A percentile compares a stretch with the other conserved stretches of the same genome.
phyloP scores from a whole-genome alignment of 257 asterid genomes.

The Plantago ovata region DNA sequence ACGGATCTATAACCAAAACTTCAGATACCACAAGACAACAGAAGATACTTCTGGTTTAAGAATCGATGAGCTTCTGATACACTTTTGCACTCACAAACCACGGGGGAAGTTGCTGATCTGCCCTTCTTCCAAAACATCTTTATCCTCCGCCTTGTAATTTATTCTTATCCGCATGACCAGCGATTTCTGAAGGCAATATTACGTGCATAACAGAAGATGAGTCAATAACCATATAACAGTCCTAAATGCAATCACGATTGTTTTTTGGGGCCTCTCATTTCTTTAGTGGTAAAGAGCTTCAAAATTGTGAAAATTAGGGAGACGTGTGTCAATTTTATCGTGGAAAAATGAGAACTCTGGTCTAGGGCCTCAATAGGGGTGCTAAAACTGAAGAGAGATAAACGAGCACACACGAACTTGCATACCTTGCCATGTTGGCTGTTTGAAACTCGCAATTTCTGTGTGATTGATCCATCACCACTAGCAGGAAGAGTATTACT shows the following conservation, averaged over 20 bases:
- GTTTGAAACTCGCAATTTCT: slow-evolving; percentile 72
- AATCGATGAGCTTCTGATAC: slow-evolving; percentile 9
- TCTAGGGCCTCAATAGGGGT: too few relatives aligned
- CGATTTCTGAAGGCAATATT: slow-evolving; percentile 60
- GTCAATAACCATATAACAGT: too few relatives aligned
- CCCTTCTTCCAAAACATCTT: slow-evolving; percentile 89
- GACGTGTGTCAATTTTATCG: too few relatives aligned
- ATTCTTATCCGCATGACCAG: slow-evolving; percentile 86
- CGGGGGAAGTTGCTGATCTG: slow-evolving; percentile 85
- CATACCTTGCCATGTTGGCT: slow-evolving; percentile 92
- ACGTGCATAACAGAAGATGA: too few relatives aligned
- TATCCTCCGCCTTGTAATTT: slow-evolving; percentile 60
- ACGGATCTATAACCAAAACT: slow-evolving; percentile 5
- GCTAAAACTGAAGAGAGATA: too few relatives aligned
- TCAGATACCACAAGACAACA: not conserved
- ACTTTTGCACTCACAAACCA: slow-evolving; percentile 34
- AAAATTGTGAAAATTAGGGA: too few relatives aligned
- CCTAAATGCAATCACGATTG: too few relatives aligned
- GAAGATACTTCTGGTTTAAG: slow-evolving; percentile 23
- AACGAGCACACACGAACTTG: not conserved
- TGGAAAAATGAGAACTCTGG: too few relatives aligned
- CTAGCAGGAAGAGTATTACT: slow-evolving; percentile 66
- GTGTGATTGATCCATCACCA: slow-evolving; percentile 66
- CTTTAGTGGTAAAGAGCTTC: too few relatives aligned
- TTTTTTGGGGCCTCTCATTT: too few relatives aligned